phyloP scores from a whole-genome alignment of 139 green algal species.

The Picochlorum sp. region DNA sequence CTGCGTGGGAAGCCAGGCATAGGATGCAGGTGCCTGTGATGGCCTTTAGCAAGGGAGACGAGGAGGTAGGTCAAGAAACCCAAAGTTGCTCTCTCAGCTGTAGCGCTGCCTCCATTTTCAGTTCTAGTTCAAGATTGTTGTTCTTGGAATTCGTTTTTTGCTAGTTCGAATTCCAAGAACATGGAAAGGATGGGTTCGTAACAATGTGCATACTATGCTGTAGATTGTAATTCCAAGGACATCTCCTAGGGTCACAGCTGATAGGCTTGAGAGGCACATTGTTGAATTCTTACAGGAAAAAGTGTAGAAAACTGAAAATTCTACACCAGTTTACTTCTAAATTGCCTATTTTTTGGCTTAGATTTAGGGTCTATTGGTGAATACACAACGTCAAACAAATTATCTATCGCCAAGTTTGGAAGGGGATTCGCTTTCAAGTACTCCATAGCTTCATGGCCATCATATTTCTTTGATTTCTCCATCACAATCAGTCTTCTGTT shows the following conservation, averaged over 20 bases:
- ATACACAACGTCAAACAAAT: constrained; percentile 1
- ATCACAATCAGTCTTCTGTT: constrained; percentile 79
- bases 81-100: neutral
- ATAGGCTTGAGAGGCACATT: constrained; percentile 24
- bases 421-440: constrained; percentile 4
- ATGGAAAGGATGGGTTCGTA: too few relatives aligned
- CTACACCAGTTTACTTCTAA: neutral
- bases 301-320: neutral
- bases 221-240: neutral
- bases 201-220: neutral
- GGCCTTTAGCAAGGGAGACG: constrained; percentile 8
- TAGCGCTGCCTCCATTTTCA: neutral
- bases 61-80: constrained; percentile 9
- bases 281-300: too few relatives aligned
- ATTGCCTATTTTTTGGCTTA: neutral
- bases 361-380: neutral
- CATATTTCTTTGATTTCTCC: constrained; percentile 45
- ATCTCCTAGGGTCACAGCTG: constrained; percentile 21
- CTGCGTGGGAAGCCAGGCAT: constrained; percentile 22
- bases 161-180: too few relatives aligned
- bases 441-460: neutral
- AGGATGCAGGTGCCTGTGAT: constrained; percentile 34
- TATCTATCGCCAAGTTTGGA: neutral
- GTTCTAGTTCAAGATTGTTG: constrained; percentile 6
- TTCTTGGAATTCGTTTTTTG: too few relatives aligned